Percentiles rank a stretch among this genome's conserved stretches.
phyloP scores from a whole-genome alignment of 169 alveolate species.

The Toxoplasma gondii region DNA sequence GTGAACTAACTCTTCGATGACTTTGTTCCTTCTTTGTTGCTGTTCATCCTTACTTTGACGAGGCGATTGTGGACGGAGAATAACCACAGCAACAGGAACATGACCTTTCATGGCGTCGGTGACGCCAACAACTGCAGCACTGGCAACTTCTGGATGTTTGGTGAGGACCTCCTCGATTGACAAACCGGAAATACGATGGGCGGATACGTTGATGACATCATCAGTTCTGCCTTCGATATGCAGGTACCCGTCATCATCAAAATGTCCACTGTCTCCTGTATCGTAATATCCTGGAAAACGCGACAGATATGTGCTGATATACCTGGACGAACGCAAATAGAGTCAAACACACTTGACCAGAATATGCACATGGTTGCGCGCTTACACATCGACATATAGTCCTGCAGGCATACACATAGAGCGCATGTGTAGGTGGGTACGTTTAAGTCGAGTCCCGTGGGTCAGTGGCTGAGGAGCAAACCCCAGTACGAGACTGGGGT shows the following conservation, averaged over 20 bases:
- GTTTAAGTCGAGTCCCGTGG: too few species aligned
- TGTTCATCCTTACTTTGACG: neutral
- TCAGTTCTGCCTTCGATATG: constrained; percentile 94
- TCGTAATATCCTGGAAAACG: constrained; percentile 83
- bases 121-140: constrained; percentile 90
- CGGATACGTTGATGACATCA: constrained; percentile 92
- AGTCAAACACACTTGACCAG: neutral
- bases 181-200: constrained; percentile 89
- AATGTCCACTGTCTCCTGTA: constrained; percentile 94
- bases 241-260: constrained; percentile 90
- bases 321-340: neutral
- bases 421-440: neutral
- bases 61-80: constrained; percentile 67
- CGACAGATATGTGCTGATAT: constrained; percentile 78
- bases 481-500: too few species aligned
- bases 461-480: too few species aligned
- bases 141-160: constrained; percentile 83
- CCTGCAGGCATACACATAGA: neutral
- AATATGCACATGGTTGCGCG: too few species aligned
- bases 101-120: constrained; percentile 90
- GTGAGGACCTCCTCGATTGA: constrained; percentile 90
- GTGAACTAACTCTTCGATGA: constrained; percentile 69
- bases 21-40: neutral
- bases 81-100: constrained; percentile 86
- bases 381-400: too few species aligned